Evolutionary conservation across 2,329 filamentous ascomycete genomes (phyloP), one percentile per base, ranked within the genome.

Genomic region (Phialophora verrucosa): DNA sequence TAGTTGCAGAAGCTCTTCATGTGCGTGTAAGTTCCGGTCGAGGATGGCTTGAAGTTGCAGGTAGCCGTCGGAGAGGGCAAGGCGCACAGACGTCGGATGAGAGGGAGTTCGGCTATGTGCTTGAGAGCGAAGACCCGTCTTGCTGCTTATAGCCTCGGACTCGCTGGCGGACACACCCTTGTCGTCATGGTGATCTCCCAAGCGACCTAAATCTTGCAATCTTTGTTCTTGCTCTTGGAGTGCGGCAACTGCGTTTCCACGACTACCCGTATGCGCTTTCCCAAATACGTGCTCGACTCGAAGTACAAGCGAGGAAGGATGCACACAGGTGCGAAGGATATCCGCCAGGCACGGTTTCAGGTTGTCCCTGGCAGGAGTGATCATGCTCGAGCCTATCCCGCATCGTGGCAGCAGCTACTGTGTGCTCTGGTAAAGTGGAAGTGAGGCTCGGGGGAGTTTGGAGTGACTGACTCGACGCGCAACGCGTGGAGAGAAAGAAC

Each of bases 41-140:
- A 76, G 53, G 7, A 75, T 68, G 10, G 74, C 74, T 62, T 75
- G 73, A n/a, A 76, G 69, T 51, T 73, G 67, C 17, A 73, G 65
- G n/a, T 75, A 64, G 27, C 73, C 73, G 68, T 76, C 74, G 10
- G 71, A 73, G 8, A 75, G 59, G 20, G 70, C 27, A 63, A 69
- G 42, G 17, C 50, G 63, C 6, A 68, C 38, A 23, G 25, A 59
- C 29, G 35, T 4, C 4, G 50, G 35, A 51, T 10, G 49, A 51
- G 20, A 27, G 10, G 8, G 49, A 14, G 49, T 12, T 27, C 17
- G 49, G 27, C 27, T 27, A 29, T 12, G 49, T 51, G 11, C 49
- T 51, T 14, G 20, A 10, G 50, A 38, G 17, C n/a, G 17, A 44
- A 8, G 6, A 44, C 1, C 7, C 38, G 38, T 44, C 6, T 44